Conservation (phyloP, 2,329 filamentous ascomycete genomes). For the Cladophialophora carrionii region DNA sequence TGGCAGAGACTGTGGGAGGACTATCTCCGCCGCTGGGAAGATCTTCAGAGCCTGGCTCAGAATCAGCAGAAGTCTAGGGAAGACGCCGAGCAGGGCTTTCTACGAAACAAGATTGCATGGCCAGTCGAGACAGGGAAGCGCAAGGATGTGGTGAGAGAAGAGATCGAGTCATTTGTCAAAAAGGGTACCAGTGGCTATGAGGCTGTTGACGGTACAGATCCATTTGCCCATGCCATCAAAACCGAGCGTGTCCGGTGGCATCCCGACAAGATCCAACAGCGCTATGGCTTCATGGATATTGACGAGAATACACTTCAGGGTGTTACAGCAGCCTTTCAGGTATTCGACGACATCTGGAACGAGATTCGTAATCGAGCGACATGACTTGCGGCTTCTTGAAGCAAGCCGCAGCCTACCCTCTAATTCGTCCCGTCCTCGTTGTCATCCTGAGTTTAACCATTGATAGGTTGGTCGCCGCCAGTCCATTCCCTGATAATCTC, state of each 20-base stretch:
- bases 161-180: conserved; percentile 71
- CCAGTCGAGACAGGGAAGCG: conserved; percentile 67
- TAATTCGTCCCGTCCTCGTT: neutral
- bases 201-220: conserved; percentile 36
- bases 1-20: conserved; percentile 66
- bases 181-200: conserved; percentile 39
- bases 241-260: conserved; percentile 91
- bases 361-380: conserved; percentile 39
- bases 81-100: conserved; percentile 34
- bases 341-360: conserved; percentile 79
- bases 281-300: conserved; percentile 75
- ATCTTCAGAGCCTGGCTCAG: conserved; percentile 44
- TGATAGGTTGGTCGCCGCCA: conserved; percentile 39
- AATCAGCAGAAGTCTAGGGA: conserved; percentile 25
- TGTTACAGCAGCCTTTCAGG: conserved; percentile 89
- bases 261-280: conserved; percentile 95
- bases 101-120: conserved; percentile 65
- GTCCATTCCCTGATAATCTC: conserved; percentile 52
- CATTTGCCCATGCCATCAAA: conserved; percentile 65
- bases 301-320: conserved; percentile 72
- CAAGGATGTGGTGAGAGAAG: conserved; percentile 60
- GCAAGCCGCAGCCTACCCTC: neutral
- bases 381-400: neutral
- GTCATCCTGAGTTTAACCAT: conserved; percentile 16
- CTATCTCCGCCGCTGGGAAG: conserved; percentile 68